Evolutionary conservation across 257 asterid species (phyloP).

Genomic region (Salvia miltiorrhiza): DNA sequence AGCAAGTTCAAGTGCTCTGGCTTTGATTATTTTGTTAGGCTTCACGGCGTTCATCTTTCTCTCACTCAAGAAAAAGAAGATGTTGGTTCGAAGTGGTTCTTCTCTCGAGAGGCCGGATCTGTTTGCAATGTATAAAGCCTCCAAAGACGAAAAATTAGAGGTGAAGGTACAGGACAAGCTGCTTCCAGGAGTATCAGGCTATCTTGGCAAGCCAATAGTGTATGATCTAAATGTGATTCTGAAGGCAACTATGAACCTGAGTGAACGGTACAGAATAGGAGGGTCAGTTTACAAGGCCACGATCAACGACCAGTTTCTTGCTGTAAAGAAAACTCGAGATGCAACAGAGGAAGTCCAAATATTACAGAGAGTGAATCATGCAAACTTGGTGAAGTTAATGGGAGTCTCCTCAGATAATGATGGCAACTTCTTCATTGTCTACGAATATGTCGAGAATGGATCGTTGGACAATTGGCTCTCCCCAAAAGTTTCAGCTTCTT

Average conservation of each 20-base stretch:
- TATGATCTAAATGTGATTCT: conserved; percentile 52
- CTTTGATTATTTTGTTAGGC: conserved; percentile 31
- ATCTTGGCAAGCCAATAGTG: conserved; percentile 54
- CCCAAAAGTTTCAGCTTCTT: conserved; percentile 27
- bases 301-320: conserved; percentile 41
- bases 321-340: conserved; percentile 58
- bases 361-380: conserved; percentile 67
- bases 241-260: conserved; percentile 58
- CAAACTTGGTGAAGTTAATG: conserved; percentile 58
- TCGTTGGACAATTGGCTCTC: conserved; percentile 64
- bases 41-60: conserved; percentile 20
- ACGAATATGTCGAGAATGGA: conserved; percentile 65
- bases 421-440: conserved; percentile 51
- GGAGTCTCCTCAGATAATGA: conserved; percentile 58
- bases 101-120: conserved; percentile 32
- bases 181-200: conserved; percentile 73
- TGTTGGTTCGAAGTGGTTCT: conserved; percentile 27
- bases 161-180: conserved; percentile 57
- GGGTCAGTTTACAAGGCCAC: conserved; percentile 61
- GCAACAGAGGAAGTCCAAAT: conserved; percentile 55
- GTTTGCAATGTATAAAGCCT: conserved; percentile 20
- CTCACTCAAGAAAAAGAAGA: conserved; percentile 35
- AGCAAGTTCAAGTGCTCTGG: conserved; percentile 30
- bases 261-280: conserved; percentile 45
- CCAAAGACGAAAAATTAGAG: conserved; percentile 22